Conservation (phyloP, 1,139 yeast genomes). For the Trichomonascaceae sp. region DNA sequence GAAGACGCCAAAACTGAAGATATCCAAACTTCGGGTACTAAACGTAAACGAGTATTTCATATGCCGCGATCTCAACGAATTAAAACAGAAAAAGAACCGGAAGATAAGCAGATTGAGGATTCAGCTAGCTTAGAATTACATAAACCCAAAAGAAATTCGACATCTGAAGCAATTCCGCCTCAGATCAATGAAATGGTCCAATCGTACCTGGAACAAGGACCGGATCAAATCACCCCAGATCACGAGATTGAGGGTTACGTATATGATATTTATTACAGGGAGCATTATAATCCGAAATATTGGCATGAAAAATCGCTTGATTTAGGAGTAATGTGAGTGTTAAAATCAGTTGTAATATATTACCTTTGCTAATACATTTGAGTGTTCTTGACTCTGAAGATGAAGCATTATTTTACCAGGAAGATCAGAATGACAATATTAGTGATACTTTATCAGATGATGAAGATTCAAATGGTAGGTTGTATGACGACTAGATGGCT, state of each 20-base stretch:
- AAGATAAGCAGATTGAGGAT: slow-evolving; percentile 29
- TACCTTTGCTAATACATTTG: slow-evolving; percentile 8
- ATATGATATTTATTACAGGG: slow-evolving; percentile 77
- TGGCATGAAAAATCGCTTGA: slow-evolving; percentile 11
- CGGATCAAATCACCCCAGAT: slow-evolving; percentile 17
- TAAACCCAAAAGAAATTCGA: background rate
- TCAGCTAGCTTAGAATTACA: background rate
- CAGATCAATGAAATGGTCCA: slow-evolving; percentile 12
- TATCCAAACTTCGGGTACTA: background rate
- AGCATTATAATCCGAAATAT: slow-evolving; percentile 29
- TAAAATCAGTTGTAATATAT: slow-evolving; percentile 3
- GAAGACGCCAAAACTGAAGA: slow-evolving; percentile 21
- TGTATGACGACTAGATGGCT: background rate
- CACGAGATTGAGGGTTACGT: slow-evolving; percentile 64
- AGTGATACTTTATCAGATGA: slow-evolving; percentile 46
- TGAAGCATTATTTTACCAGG: slow-evolving; percentile 45
- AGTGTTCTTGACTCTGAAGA: slow-evolving; percentile 49
- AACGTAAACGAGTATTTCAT: slow-evolving; percentile 18
- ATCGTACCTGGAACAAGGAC: slow-evolving; percentile 11
- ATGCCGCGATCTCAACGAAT: slow-evolving; percentile 13
- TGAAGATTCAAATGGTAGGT: slow-evolving; percentile 63
- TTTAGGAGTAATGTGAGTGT: slow-evolving; percentile 36
- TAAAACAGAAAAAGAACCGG: slow-evolving; percentile 28
- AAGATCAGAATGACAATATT: slow-evolving; percentile 34
- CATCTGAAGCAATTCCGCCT: slow-evolving; percentile 18